phyloP scores from a whole-genome alignment of 495 filamentous ascomycete species.

The Annulohypoxylon stygium region DNA sequence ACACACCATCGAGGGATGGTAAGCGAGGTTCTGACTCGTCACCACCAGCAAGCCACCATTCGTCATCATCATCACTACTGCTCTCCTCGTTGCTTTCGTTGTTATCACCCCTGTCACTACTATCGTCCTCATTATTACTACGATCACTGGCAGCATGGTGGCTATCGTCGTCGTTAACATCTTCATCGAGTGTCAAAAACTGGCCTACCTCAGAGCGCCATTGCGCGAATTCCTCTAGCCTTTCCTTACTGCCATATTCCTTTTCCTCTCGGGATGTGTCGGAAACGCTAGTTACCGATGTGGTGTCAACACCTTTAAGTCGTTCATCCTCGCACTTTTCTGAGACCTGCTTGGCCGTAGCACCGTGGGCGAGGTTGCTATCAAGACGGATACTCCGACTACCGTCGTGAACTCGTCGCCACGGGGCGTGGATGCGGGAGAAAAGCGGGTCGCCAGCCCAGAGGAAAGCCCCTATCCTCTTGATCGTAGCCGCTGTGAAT shows the following conservation, averaged over 20 bases:
- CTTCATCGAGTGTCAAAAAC: constrained; percentile 30
- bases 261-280: constrained; percentile 20
- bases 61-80: neutral
- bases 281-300: constrained; percentile 21
- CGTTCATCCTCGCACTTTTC: neutral
- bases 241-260: constrained; percentile 13
- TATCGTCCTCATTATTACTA: neutral
- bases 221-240: constrained; percentile 18
- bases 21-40: neutral
- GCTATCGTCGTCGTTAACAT: neutral
- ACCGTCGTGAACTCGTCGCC: neutral
- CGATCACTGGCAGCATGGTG: neutral
- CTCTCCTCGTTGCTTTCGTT: neutral
- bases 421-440: constrained; percentile 53
- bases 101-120: neutral
- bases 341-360: neutral
- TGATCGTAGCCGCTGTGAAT: constrained; percentile 47
- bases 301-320: neutral
- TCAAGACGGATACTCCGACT: constrained; percentile 29
- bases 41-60: neutral
- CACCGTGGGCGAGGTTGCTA: constrained; percentile 29
- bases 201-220: constrained; percentile 33
- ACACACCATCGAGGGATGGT: neutral
- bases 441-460: constrained; percentile 57
- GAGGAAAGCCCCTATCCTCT: constrained; percentile 53